Evolutionary conservation across 73 alveolate species (phyloP), one percentile per base, ranked within the genome.

Genomic region (Halteria grandinella): DNA sequence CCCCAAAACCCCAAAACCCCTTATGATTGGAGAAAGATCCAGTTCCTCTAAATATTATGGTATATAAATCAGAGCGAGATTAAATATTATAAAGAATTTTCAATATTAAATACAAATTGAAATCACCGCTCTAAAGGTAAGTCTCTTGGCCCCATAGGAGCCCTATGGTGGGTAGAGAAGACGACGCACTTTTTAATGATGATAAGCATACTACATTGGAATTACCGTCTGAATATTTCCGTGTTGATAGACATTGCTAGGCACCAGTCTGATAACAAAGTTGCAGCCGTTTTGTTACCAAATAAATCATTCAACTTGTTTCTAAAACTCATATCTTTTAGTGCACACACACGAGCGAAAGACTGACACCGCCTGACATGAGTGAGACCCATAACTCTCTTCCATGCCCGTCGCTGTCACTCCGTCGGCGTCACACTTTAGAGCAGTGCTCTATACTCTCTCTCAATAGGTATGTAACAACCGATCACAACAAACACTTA

Each of bases 221-320:
- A 60, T 60, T 60, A 60, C 77, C 77, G 77, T 23, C 77, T 60
- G 77, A 60, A 60, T 40, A 60, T 23, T 25, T 8, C 55, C 5
- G 43, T 60, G 77, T 60, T 60, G 77, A 60, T 59, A 60, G 43
- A 60, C 50, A n/a, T n/a, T n/a, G 77, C 77, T 60, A 55, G 77
- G 77, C 77, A 60, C 77, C 77, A 60, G 77, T 60, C 77, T 60
- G 77, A 60, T 18, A 37, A n/a, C n/a, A n/a, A n/a, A n/a, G n/a
- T 23, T 36, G 37, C 15, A 11, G 15, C 50, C 50, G 17, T 39
- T 39, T 39, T 39, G 10, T 39, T 11, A 11, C 50, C 10, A 60
- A 40, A 4, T 37, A 8, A 36, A 2, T 32, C 73, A 14, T 37
- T 60, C 24, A 10, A 60, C 12, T 60, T 15, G 77, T 57, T 15